Percentiles rank a stretch among this genome's conserved stretches.
These are phyloP conservation scores for Pogostemon cablin DNA, from an alignment of 257 asterid genomes.

Conservation along the genomic window DNA sequence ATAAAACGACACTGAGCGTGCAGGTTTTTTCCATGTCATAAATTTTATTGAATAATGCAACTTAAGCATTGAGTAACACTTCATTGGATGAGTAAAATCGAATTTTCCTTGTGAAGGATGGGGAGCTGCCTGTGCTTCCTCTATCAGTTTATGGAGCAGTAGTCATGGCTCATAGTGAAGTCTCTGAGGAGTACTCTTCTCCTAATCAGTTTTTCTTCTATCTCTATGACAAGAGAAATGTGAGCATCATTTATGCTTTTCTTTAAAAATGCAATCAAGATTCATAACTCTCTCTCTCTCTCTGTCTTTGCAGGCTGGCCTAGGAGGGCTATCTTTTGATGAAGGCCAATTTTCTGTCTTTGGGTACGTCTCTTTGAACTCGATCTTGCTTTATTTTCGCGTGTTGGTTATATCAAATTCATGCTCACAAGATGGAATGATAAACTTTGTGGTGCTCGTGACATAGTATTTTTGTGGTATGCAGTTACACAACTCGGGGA, in stretches of 20 bases:
- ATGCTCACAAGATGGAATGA: not conserved
- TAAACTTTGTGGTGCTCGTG: constrained; percentile 5
- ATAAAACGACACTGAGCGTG: constrained; percentile 76
- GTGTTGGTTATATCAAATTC: not conserved
- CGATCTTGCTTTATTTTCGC: not conserved
- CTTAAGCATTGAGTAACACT: constrained; percentile 20
- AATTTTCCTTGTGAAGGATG: constrained; percentile 60
- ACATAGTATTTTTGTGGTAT: constrained; percentile 28
- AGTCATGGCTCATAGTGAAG: constrained; percentile 88
- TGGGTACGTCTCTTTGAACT: constrained; percentile 52
- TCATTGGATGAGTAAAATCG: constrained; percentile 18
- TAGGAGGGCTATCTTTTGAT: constrained; percentile 93
- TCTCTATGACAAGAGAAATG: constrained; percentile 94
- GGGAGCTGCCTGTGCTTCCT: constrained; percentile 96
- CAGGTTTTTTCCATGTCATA: constrained; percentile 53
- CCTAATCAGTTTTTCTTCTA: constrained; percentile 97
- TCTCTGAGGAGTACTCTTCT: constrained; percentile 81
- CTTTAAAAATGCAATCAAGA: constrained; percentile 5
- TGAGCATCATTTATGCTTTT: constrained; percentile 41
- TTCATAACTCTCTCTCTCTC: not conserved
- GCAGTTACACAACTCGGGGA: constrained; percentile 72
- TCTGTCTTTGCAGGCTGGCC: constrained; percentile 67
- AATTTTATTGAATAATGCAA: constrained; percentile 4
- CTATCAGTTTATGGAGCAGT: constrained; percentile 93
- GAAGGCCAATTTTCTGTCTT: constrained; percentile 96